Base-by-base conservation (phyloP, 1,139 yeast species). In the Saccharomycopsis hybrid region DNA sequence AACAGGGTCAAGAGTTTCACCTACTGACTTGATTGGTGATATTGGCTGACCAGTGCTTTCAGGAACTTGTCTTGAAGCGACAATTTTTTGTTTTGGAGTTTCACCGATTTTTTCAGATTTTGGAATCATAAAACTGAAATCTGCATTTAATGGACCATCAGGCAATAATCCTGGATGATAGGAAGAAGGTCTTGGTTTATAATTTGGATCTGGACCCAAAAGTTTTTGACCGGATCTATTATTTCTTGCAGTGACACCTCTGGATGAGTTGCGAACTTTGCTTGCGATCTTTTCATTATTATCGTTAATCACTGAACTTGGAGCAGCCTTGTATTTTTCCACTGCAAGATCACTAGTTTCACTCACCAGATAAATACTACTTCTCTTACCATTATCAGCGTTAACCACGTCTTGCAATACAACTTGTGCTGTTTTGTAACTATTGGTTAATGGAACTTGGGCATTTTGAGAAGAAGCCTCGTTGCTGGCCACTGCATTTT, bases 171-270 rank as follows among this genome's bases (percentile, higher is more conserved):
- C 69, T 9, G 94, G 92, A 61, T 85, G 90, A 61, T 82, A 85
- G 5, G 90, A 83, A 0, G 90, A 84, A 44, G 94, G 92, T 63
- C 94, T 76, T 49, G 87, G 89, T 60, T 77, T 82, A 62, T 78
- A 76, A 46, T 66, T 67, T 9, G 73, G 64, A 45, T n/a, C 57
- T 24, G 61, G 60, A 29, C 61, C 60, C 5, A 62, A 62, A 29
- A 60, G 48, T 44, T 59, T 61, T 47, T 56, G 62, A 36, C 41
- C 54, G n/a, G 33, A 33, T 11, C 28, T 43, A 18, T 27, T 30
- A n/a, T 28, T 28, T 41, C 46, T 45, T 11, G 37, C 29, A n/a
- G 48, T 30, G 13, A 29, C 27, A n/a, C 33, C 41, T 18, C 36
- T 24, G 7, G 31, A 24, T 7, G 47, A 44, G 13, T 25, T 36